These are phyloP conservation scores for Helminthosporium solani DNA, from an alignment of 2,329 filamentous ascomycete genomes.

Conservation along the genomic window DNA sequence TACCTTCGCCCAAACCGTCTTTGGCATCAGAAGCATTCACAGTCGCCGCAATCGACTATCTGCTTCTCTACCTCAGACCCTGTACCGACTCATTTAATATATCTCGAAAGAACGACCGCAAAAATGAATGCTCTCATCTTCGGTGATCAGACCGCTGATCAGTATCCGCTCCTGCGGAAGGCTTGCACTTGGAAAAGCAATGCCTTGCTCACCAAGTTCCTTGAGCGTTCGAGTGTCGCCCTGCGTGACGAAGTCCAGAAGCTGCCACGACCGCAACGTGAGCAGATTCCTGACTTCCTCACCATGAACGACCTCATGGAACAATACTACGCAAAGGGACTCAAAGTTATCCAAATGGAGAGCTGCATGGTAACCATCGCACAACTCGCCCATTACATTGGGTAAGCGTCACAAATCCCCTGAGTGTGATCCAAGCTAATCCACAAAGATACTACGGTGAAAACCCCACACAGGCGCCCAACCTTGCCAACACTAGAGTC, in stretches of 20 bases:
- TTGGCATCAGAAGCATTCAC: not conserved
- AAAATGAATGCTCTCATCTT: conserved; percentile 61
- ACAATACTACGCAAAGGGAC: conserved; percentile 58
- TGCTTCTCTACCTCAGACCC: not conserved
- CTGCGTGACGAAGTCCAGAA: conserved; percentile 61
- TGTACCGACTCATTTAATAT: conserved; percentile 18
- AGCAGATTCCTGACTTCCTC: conserved; percentile 62
- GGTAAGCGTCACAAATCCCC: conserved; percentile 50
- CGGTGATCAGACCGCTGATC: conserved; percentile 70
- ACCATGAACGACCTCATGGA: conserved; percentile 66
- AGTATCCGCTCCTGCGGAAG: conserved; percentile 60
- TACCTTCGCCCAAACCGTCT: not conserved
- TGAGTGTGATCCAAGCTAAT: not conserved
- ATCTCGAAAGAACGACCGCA: conserved; percentile 19
- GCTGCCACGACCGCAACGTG: conserved; percentile 58
- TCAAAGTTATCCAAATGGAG: conserved; percentile 64
- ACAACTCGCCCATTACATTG: conserved; percentile 69
- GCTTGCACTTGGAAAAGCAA: conserved; percentile 52
- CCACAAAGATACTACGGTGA: conserved; percentile 49
- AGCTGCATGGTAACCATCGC: conserved; percentile 64
- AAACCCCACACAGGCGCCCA: conserved; percentile 56
- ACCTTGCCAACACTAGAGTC: conserved; percentile 53
- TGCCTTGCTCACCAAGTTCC: conserved; percentile 62
- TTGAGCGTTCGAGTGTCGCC: conserved; percentile 59
- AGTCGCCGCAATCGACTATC: conserved; percentile 1